Percentiles rank a stretch among this genome's conserved stretches.
phyloP scores from a whole-genome alignment of 2,329 filamentous ascomycete genomes.

The Dryadomyces quercivorus region DNA sequence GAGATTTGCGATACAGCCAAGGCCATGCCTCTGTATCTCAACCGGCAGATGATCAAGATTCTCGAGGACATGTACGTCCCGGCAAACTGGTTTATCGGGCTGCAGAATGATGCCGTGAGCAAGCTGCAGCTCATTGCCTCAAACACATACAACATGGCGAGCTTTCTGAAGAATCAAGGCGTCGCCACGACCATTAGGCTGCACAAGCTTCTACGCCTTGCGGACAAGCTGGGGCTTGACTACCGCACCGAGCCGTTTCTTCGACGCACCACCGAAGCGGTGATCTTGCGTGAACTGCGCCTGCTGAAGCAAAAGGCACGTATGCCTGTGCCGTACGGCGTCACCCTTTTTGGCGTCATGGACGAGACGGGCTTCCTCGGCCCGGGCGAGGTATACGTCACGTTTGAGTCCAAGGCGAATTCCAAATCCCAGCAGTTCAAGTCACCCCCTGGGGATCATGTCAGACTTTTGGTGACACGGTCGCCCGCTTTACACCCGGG shows the following conservation, averaged over 20 bases:
- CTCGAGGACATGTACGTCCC: slow-evolving; percentile 63
- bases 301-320: slow-evolving; percentile 68
- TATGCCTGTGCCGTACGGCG: slow-evolving; percentile 57
- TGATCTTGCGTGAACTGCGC: slow-evolving; percentile 57
- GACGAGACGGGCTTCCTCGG: slow-evolving; percentile 62
- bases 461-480: slow-evolving; percentile 54
- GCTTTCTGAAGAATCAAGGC: slow-evolving; percentile 49
- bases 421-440: slow-evolving; percentile 10
- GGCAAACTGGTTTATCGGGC: slow-evolving; percentile 43
- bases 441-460: slow-evolving; percentile 15
- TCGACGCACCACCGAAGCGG: slow-evolving; percentile 55
- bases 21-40: slow-evolving; percentile 58
- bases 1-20: slow-evolving; percentile 62
- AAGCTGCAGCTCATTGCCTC: slow-evolving; percentile 47
- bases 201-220: slow-evolving; percentile 46
- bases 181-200: slow-evolving; percentile 51
- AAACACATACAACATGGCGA: slow-evolving; percentile 47
- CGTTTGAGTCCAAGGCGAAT: slow-evolving; percentile 16
- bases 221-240: slow-evolving; percentile 46
- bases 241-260: slow-evolving; percentile 60
- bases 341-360: slow-evolving; percentile 74
- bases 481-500: slow-evolving; percentile 73
- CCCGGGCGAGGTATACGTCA: slow-evolving; percentile 57
- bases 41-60: slow-evolving; percentile 75
- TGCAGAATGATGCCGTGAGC: slow-evolving; percentile 52